phyloP scores from a whole-genome alignment of 768 basidiomycete genomes.

The Heimioporus sp. region DNA sequence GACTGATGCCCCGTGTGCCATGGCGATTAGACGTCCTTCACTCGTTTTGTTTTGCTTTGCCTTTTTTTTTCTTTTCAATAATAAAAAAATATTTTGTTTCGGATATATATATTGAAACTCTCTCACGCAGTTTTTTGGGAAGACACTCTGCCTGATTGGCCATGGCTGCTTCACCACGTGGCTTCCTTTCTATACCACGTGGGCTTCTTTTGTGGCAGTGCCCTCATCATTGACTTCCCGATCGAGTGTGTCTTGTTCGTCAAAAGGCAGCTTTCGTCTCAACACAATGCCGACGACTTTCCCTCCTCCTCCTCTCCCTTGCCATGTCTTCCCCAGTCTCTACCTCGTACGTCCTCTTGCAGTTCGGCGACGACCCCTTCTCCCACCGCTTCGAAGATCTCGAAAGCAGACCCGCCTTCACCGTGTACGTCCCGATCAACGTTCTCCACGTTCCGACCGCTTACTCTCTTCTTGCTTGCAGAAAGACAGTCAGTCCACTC shows the following conservation, averaged over 20 bases:
- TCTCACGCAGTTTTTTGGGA: neutral
- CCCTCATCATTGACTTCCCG: slow-evolving; percentile 30
- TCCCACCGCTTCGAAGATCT: slow-evolving; percentile 60
- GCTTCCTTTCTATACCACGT: slow-evolving; percentile 28
- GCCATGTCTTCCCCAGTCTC: slow-evolving; percentile 31
- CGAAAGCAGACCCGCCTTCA: slow-evolving; percentile 63
- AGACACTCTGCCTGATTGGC: no score
- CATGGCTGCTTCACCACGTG: slow-evolving; percentile 30
- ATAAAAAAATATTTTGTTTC: neutral
- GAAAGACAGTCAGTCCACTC: slow-evolving; percentile 21
- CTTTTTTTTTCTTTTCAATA: neutral
- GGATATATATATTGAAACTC: slow-evolving; percentile 11
- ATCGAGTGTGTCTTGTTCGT: slow-evolving; percentile 41
- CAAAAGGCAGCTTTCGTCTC: slow-evolving; percentile 28
- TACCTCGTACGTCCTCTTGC: slow-evolving; percentile 49
- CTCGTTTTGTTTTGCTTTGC: neutral
- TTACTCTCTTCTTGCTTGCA: slow-evolving; percentile 7
- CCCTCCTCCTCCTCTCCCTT: slow-evolving; percentile 18
- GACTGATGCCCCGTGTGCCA: slow-evolving; percentile 23
- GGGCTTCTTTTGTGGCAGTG: slow-evolving; percentile 31
- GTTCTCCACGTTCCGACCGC: neutral
- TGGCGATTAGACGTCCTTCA: neutral
- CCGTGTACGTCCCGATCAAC: slow-evolving; percentile 48
- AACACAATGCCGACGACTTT: slow-evolving; percentile 7
- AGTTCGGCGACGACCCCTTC: slow-evolving; percentile 65